These are phyloP conservation scores for Aquilaria sinensis DNA, from an alignment of 345 rosid genomes.

Conservation along the genomic window DNA sequence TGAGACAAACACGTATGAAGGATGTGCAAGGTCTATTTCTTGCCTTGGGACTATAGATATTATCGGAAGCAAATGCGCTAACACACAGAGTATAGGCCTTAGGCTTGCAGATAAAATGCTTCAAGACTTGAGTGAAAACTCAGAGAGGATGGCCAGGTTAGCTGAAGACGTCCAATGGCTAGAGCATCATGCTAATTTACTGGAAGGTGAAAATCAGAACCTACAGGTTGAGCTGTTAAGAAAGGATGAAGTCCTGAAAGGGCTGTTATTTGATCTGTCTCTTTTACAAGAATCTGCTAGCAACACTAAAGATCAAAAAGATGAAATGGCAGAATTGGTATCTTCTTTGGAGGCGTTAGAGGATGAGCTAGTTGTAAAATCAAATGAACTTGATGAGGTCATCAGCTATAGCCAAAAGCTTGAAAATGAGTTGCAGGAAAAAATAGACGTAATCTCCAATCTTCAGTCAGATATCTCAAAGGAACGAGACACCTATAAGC, in stretches of 20 bases:
- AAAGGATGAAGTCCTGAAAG: conserved; percentile 78
- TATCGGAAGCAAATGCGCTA: conserved; percentile 16
- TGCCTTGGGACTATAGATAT: conserved; percentile 18
- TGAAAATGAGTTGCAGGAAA: conserved; percentile 62
- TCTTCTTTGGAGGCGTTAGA: conserved; percentile 61
- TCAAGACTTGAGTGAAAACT: conserved; percentile 38
- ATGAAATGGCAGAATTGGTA: conserved; percentile 63
- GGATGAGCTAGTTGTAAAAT: conserved; percentile 53
- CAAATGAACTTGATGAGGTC: conserved; percentile 49
- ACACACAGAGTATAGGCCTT: conserved; percentile 22
- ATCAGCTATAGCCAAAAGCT: conserved; percentile 45
- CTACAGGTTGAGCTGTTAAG: conserved; percentile 65
- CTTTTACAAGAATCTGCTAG: conserved; percentile 91
- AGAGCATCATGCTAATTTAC: conserved; percentile 40
- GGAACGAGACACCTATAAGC: conserved; percentile 27
- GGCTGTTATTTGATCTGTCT: conserved; percentile 79
- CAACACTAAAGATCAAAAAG: conserved; percentile 65
- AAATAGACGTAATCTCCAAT: conserved; percentile 33
- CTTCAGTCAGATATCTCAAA: conserved; percentile 43
- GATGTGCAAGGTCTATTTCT: conserved; percentile 22
- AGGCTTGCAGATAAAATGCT: conserved; percentile 37
- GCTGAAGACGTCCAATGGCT: conserved; percentile 42
- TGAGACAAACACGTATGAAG: conserved; percentile 24
- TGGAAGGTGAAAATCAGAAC: conserved; percentile 45
- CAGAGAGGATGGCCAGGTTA: conserved; percentile 37